Evolutionary conservation across 2,329 filamentous ascomycete species (phyloP).

Genomic region (Lecanicillium sp.): DNA sequence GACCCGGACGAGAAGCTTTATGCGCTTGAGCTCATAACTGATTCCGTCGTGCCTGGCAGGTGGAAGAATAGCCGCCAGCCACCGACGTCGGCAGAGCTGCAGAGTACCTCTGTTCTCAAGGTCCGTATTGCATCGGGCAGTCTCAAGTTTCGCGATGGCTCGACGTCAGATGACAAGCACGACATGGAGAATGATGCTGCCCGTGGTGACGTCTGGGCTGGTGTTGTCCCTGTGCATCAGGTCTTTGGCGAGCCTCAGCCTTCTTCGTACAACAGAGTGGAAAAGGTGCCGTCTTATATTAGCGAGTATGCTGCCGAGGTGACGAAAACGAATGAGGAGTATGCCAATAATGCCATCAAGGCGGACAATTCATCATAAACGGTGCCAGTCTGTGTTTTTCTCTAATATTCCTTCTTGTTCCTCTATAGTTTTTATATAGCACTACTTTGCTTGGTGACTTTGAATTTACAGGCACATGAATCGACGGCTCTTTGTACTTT

Average conservation of each 20-base stretch:
- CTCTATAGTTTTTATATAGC: no score
- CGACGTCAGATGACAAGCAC: slow-evolving; percentile 45
- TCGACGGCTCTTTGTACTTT: no score
- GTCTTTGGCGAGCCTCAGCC: slow-evolving; percentile 55
- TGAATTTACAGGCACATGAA: no score
- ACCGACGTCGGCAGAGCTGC: slow-evolving; percentile 65
- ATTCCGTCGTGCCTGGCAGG: slow-evolving; percentile 59
- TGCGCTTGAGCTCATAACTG: slow-evolving; percentile 71
- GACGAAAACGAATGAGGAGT: slow-evolving; percentile 4
- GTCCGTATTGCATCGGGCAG: slow-evolving; percentile 63
- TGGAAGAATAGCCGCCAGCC: slow-evolving; percentile 64
- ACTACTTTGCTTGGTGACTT: no score
- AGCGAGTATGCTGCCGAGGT: slow-evolving; percentile 14
- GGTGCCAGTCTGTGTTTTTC: no score
- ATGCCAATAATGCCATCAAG: slow-evolving; percentile 26
- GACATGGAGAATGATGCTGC: slow-evolving; percentile 37
- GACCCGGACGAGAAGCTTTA: slow-evolving; percentile 63
- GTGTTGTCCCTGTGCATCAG: slow-evolving; percentile 54
- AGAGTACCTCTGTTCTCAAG: slow-evolving; percentile 63
- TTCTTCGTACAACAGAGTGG: slow-evolving; percentile 48
- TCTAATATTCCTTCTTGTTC: no score
- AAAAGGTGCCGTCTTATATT: slow-evolving; percentile 53
- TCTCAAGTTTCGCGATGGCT: slow-evolving; percentile 63
- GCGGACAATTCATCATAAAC: slow-evolving; percentile 14
- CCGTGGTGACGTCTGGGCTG: slow-evolving; percentile 41